Evolutionary conservation across 2,329 filamentous ascomycete genomes (phyloP).

Genomic region (Trichophyton schoenleinii): DNA sequence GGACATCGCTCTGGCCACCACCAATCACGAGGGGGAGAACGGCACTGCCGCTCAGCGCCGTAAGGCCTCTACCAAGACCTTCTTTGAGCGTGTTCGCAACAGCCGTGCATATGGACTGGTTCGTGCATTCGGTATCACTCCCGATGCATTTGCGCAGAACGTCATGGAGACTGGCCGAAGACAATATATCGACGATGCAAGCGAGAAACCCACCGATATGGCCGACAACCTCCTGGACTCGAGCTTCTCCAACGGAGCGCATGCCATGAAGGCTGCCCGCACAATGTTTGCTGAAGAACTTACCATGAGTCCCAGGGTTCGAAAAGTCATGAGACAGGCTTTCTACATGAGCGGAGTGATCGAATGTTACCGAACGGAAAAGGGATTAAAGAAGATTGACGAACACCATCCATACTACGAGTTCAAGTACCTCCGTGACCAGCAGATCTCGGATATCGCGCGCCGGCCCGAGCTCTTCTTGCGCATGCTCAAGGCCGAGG

Average conservation of each 20-base stretch:
- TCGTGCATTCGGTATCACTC: conserved; percentile 75
- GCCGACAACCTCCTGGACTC: conserved; percentile 64
- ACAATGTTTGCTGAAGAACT: conserved; percentile 87
- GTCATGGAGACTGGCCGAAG: conserved; percentile 65
- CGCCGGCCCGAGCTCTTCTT: conserved; percentile 79
- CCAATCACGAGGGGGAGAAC: conserved; percentile 36
- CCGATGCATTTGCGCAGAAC: conserved; percentile 80
- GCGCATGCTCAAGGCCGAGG: conserved; percentile 94
- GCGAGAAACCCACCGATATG: conserved; percentile 68
- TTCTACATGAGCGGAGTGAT: conserved; percentile 77
- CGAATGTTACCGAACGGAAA: conserved; percentile 83
- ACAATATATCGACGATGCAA: conserved; percentile 72
- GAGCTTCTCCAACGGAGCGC: conserved; percentile 61
- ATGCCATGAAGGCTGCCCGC: conserved; percentile 67
- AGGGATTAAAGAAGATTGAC: conserved; percentile 84
- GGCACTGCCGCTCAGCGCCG: conserved; percentile 59
- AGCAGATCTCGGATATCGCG: conserved; percentile 69
- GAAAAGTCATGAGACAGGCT: conserved; percentile 68
- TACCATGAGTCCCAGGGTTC: conserved; percentile 73
- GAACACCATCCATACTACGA: conserved; percentile 95
- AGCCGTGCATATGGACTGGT: conserved; percentile 72
- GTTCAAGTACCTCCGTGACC: conserved; percentile 89
- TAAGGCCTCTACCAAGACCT: conserved; percentile 65
- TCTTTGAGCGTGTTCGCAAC: conserved; percentile 74
- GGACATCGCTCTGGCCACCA: conserved; percentile 55